Evolutionary conservation across 116 monocot species (phyloP).

Genomic region (Zostera marina): DNA sequence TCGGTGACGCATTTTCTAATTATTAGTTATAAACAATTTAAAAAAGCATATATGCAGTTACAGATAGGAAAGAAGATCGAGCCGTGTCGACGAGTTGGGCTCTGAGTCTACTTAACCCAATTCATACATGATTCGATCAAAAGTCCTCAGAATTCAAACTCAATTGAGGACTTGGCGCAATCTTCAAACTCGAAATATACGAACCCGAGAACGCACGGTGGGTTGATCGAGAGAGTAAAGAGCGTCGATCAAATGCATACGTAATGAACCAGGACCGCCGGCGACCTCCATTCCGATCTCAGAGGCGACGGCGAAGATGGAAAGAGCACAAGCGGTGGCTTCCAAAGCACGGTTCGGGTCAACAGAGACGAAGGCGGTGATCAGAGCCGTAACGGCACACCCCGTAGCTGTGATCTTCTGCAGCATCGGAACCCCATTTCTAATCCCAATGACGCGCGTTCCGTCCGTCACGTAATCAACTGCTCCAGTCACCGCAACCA

Average conservation of each 20-base stretch:
- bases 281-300: constrained; percentile 55
- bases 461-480: constrained; percentile 75
- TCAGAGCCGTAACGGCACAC: constrained; percentile 75
- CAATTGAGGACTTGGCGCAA: no score
- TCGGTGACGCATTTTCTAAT: no score
- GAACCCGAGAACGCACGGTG: constrained; percentile 27
- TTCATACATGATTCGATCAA: no score
- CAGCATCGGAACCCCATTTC: constrained; percentile 67
- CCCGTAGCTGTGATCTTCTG: constrained; percentile 89
- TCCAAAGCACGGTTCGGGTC: constrained; percentile 34
- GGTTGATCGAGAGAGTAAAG: constrained; percentile 45
- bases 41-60: no score
- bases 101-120: no score
- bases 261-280: constrained; percentile 60
- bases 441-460: constrained; percentile 17
- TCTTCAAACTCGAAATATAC: constrained; percentile 26
- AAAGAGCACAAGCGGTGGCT: constrained; percentile 61
- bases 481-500: constrained; percentile 77
- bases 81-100: no score
- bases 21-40: no score
- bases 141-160: no score
- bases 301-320: constrained; percentile 58
- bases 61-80: no score
- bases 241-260: constrained; percentile 62
- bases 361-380: constrained; percentile 70